These are phyloP conservation scores for Cymbidium sinense DNA, from an alignment of 106 monocot species.

Conservation along the genomic window DNA sequence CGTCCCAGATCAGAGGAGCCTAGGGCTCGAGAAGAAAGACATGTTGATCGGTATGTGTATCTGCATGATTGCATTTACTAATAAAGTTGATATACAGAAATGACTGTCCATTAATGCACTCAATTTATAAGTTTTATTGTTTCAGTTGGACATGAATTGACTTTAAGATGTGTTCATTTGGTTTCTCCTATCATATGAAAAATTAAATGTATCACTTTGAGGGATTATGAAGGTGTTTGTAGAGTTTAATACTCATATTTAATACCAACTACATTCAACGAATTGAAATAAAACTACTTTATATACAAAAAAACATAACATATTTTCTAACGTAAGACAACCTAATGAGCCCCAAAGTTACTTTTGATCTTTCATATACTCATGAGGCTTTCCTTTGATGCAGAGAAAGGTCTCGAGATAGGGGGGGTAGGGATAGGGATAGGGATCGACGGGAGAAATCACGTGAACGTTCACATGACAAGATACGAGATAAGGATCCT, in stretches of 20 bases:
- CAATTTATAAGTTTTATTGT: too few species aligned
- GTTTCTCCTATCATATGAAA: too few species aligned
- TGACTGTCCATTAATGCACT: too few species aligned
- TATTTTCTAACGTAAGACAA: not conserved
- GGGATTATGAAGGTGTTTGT: too few species aligned
- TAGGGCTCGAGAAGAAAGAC: constrained; percentile 54
- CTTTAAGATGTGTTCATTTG: not conserved
- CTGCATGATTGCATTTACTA: too few species aligned
- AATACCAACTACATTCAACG: too few species aligned
- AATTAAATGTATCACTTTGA: too few species aligned
- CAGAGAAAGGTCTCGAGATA: constrained; percentile 62
- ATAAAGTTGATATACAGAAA: not conserved
- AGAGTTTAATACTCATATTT: too few species aligned
- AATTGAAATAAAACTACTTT: too few species aligned
- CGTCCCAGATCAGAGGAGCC: constrained; percentile 73
- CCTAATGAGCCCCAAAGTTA: not conserved
- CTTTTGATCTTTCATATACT: not conserved
- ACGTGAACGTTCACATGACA: constrained; percentile 35
- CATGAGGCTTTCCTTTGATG: not conserved
- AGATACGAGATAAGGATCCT: constrained; percentile 30
- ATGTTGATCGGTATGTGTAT: constrained; percentile 39
- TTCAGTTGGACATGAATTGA: too few species aligned
- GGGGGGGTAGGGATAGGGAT: constrained; percentile 41
- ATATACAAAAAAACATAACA: too few species aligned
- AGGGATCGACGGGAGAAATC: constrained; percentile 42